Base-by-base conservation (phyloP, 1,284 basidiomycete genomes). In the Cutaneotrichosporon spelunceum region DNA sequence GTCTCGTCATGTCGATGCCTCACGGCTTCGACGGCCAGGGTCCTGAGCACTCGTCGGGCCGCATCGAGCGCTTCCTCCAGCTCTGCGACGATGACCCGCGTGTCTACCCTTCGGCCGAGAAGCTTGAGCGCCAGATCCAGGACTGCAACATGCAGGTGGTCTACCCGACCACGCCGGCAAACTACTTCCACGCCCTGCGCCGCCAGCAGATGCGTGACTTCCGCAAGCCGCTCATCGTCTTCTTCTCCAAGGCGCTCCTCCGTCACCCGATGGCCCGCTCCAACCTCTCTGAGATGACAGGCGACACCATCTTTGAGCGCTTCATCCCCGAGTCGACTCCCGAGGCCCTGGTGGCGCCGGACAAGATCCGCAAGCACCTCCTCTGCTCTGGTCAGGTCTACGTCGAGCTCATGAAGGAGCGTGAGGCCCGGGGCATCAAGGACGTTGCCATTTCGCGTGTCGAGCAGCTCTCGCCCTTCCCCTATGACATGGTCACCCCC, bases 111-210 rank as follows among this genome's bases (percentile, higher is more conserved):
- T 86, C 87, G 1, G 84, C 85, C 1, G 87, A 96, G 79, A 94
- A 95, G 84, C 82, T 94, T 68, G 91, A 94, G 77, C 84, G 96
- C 60, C 93, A 96, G 76, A 93, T 97, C 77, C 96, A 99, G 82
- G 96, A 99, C 79, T 95, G 93, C 80, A 99, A 99, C 79, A 94
- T 99, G 93, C 95, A 98, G 81, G 88, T 98, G 68, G 91, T 96
- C 44, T 98, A 98, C 82, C 89, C 91, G 21, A 94, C 94, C 36
- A 94, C 91, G 0, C 91, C 91, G 11, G 89, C 92, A 55, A 95
- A 93, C 83, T 93, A 93, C 78, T 94, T 91, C 90, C 93, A 96
- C 78, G 91, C 94, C 64, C 87, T 96, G 56, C 89, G 93, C 78
- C 87, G 93, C 68, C 93, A 97, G 81, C 91, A 92, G 74, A 89